Evolutionary conservation across 768 basidiomycete genomes (phyloP), one percentile per base, ranked within the genome.

Genomic region (Boletus barrowsii): DNA sequence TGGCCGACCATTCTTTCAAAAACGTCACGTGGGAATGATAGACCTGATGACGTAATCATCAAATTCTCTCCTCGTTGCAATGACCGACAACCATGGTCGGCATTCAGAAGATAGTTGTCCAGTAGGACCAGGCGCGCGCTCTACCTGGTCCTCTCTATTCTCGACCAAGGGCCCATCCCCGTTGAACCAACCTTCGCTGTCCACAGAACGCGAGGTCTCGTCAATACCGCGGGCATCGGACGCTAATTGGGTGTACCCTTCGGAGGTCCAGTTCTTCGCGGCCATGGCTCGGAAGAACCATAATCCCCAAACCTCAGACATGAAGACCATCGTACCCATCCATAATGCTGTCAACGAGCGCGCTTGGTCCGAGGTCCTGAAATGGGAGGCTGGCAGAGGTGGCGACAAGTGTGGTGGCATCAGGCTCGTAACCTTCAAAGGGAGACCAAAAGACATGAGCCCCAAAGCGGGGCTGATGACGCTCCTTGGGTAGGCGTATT

Each of bases 281-380:
- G 96, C 97, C 18, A 94, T 99, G 87, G 82, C 86, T 53, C 84
- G 96, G 55, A 98, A 98, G 75, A 86, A 97, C 63, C 91, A 97
- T 69, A 84, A 87, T 51, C 95, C 95, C 4, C 79, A 85, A 30
- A 80, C 88, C 20, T 68, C 78, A n/a, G 96, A 98, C 73, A 98
- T 98, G 95, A 84, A 81, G 64, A 88, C 91, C 29, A 87, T 99
- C 64, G 93, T 99, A 20, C 96, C 95, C 14, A 99, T 99, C 47
- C 97, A 99, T 72, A 99, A 99, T 67, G 96, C 96, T 36, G 97
- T 98, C 51, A 99, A 99, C 69, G 97, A 98, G 73, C 84, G 86
- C 50, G 88, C 90, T 3, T 96, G 93, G 93, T 72, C 76, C 18
- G 87, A 93, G 70, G 78, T 96, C 24, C 66, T 90, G 68, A 80